Evolutionary conservation across 768 basidiomycete genomes (phyloP).

Genomic region (Lentinus tigrinus): DNA sequence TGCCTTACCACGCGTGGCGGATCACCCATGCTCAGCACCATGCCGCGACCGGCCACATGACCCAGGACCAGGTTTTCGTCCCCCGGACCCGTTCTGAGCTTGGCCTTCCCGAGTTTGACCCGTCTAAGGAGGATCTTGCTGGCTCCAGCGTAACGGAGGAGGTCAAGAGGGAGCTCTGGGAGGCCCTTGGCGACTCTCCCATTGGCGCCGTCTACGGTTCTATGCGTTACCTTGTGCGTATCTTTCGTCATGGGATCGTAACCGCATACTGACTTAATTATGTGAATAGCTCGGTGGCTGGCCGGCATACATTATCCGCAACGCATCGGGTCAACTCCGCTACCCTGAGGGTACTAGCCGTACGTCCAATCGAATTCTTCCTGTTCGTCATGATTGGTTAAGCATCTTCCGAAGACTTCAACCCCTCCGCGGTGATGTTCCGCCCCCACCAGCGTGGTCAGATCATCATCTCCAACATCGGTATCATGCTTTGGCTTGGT

Average conservation of each 20-base stretch:
- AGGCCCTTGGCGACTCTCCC: conserved; percentile 91
- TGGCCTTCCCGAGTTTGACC: conserved; percentile 64
- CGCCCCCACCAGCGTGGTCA: conserved; percentile 75
- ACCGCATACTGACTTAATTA: background rate
- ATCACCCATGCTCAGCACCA: conserved; percentile 95
- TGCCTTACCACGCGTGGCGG: conserved; percentile 97
- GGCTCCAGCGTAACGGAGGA: conserved; percentile 67
- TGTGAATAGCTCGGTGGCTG: conserved; percentile 68
- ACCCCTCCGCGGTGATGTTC: conserved; percentile 77
- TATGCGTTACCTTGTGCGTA: conserved; percentile 59
- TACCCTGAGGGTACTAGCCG: conserved; percentile 83
- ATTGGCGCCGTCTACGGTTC: conserved; percentile 58
- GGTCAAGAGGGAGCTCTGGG: conserved; percentile 71
- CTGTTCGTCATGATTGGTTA: background rate
- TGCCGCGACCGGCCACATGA: conserved; percentile 90
- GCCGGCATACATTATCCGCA: conserved; percentile 78
- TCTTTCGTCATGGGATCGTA: background rate
- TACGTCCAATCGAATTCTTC: conserved; percentile 36
- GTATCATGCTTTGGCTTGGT: conserved; percentile 71
- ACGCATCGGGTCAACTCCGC: conserved; percentile 81
- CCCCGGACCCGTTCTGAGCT: conserved; percentile 81
- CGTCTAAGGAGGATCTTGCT: conserved; percentile 59
- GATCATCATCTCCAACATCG: conserved; percentile 80
- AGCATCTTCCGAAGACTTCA: conserved; percentile 56
- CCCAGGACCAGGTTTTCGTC: conserved; percentile 94